Evolutionary conservation across 768 basidiomycete genomes (phyloP).

Genomic region (Agaricus bisporus): DNA sequence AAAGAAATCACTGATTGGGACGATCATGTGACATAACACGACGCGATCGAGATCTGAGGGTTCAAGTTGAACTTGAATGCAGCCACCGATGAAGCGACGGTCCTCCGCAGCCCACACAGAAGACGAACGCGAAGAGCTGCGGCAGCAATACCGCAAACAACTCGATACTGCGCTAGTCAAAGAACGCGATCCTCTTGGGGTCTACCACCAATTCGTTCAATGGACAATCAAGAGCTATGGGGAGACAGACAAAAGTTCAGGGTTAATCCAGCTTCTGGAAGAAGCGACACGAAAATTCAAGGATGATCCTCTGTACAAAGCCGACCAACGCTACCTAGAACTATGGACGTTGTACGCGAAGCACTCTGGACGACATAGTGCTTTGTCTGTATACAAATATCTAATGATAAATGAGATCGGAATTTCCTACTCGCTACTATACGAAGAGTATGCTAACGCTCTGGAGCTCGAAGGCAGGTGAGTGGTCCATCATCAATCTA

Average conservation of each 20-base stretch:
- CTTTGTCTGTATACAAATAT: slow-evolving; percentile 68
- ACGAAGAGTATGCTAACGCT: slow-evolving; percentile 84
- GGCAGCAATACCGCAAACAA: slow-evolving; percentile 29
- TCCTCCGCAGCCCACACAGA: neutral
- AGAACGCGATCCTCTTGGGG: slow-evolving; percentile 82
- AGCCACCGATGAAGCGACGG: slow-evolving; percentile 1
- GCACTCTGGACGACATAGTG: slow-evolving; percentile 64
- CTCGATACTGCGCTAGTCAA: slow-evolving; percentile 54
- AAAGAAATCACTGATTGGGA: neutral
- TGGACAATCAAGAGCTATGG: slow-evolving; percentile 84
- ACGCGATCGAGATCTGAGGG: neutral
- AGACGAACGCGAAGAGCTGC: slow-evolving; percentile 23
- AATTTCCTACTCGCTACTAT: slow-evolving; percentile 69
- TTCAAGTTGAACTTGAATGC: neutral
- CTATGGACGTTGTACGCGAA: slow-evolving; percentile 87
- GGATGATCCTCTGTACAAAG: slow-evolving; percentile 76
- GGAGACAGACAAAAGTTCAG: slow-evolving; percentile 61
- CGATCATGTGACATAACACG: neutral
- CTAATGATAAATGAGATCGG: slow-evolving; percentile 72
- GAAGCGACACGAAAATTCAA: slow-evolving; percentile 79
- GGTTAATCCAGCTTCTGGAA: slow-evolving; percentile 76
- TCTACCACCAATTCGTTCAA: slow-evolving; percentile 81
- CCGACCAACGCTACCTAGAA: slow-evolving; percentile 86
- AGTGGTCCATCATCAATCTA: slow-evolving; percentile 21
- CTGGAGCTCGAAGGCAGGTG: slow-evolving; percentile 78